Base-by-base conservation (phyloP, 225 moss, liverwort and hornwort species). In the Polytrichum formosum region DNA sequence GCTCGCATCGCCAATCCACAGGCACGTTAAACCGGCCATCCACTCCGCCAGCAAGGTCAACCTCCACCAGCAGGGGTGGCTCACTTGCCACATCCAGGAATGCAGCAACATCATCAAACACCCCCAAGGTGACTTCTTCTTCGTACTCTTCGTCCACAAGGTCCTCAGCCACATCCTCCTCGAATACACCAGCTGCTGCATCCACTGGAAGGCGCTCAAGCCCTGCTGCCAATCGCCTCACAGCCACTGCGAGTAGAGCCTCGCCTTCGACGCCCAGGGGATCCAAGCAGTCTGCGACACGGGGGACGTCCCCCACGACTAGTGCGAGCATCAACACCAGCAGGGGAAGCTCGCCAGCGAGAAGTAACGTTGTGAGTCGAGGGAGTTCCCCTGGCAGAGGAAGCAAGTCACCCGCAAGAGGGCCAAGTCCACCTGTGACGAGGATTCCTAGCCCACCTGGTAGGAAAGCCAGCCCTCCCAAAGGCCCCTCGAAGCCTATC, bases 11-110 rank as follows among this genome's bases (percentile, higher is more conserved):
- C 20, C 74, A 77, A 5, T 78, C 84, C 6, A 77, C 82, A 17
- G 79, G 86, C 6, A 82, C 85, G 23, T 74, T 77, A 46, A 78
- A 79, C 22, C 83, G 91, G 30, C 83, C 93, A 7, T 85, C 88
- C 72, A 90, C 93, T 58, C 92, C 94, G n/a, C 78, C 75, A 18
- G 59, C 76, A 1, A 91, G 87, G 59, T 78, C 89, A 65, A 77
- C 74, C 69, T 81, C 90, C 64, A 66, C 80, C 4, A 73, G 78
- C n/a, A 73, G 90, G 68, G 71, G 81, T 46, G 46, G 46, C 16
- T 46, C 46, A 46, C 46, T 46, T 46, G 46, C 46, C 46, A 16
- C 46, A 46, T 46, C 46, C 16, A 46, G 46, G 19, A 80, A 83
- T 7, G 71, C 83, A 46, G 76, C 84, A 56, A 76, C 82, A 53